phyloP scores from a whole-genome alignment of 1,139 yeast genomes.

The Lodderomyces oxycetoniae region DNA sequence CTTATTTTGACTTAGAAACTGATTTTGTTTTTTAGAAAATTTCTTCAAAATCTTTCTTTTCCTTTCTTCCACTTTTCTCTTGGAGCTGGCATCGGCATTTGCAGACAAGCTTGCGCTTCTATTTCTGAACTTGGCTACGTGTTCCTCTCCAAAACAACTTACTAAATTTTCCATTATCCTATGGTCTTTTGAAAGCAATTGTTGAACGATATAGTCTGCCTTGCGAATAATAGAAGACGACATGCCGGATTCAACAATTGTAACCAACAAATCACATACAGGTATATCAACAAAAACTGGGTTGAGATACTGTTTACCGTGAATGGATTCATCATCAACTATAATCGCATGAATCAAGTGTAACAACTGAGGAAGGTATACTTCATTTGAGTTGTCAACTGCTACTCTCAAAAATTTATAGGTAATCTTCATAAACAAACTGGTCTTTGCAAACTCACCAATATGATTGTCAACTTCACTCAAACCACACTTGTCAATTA shows the following conservation, averaged over 20 bases:
- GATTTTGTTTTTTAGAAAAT: slow-evolving; percentile 39
- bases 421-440: slow-evolving; percentile 50
- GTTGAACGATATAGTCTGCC: slow-evolving; percentile 53
- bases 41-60: slow-evolving; percentile 37
- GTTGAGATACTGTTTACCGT: slow-evolving; percentile 37
- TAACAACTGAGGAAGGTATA: slow-evolving; percentile 53
- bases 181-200: slow-evolving; percentile 44
- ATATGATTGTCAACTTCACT: slow-evolving; percentile 34
- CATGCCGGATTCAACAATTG: slow-evolving; percentile 47
- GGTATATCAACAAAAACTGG: slow-evolving; percentile 51
- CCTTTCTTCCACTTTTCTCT: slow-evolving; percentile 36
- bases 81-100: slow-evolving; percentile 16
- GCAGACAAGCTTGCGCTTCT: no score
- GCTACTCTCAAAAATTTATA: slow-evolving; percentile 54
- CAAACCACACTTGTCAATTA: slow-evolving; percentile 32
- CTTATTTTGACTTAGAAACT: slow-evolving; percentile 30
- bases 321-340: slow-evolving; percentile 45
- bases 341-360: slow-evolving; percentile 66
- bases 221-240: slow-evolving; percentile 46
- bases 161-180: slow-evolving; percentile 47
- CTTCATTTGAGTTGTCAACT: slow-evolving; percentile 46
- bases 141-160: slow-evolving; percentile 55
- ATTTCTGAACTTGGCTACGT: slow-evolving; percentile 35
- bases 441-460: slow-evolving; percentile 50
- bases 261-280: slow-evolving; percentile 49